Percentiles rank a stretch among this genome's conserved stretches.
phyloP scores from a whole-genome alignment of 2,329 filamentous ascomycete species.

The Trichophyton schoenleinii region DNA sequence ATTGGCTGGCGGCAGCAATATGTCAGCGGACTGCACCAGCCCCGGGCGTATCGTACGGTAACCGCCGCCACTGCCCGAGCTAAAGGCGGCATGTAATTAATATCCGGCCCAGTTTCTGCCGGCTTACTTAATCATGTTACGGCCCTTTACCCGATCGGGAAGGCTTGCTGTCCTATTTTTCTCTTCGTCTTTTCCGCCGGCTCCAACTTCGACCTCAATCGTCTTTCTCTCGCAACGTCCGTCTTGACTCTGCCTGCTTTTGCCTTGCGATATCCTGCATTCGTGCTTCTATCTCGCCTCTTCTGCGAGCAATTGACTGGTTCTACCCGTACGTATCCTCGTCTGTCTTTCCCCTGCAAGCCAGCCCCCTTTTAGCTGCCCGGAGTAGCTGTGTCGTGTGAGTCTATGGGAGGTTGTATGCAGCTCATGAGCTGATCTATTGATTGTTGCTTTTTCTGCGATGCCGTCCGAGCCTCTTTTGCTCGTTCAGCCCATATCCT shows the following conservation, averaged over 20 bases:
- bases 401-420: neutral
- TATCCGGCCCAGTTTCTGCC: neutral
- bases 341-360: neutral
- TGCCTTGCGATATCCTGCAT: neutral
- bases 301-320: neutral
- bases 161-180: slow-evolving; percentile 3
- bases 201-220: neutral
- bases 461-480: neutral
- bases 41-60: neutral
- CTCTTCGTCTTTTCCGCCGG: neutral
- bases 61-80: neutral
- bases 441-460: neutral
- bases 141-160: slow-evolving; percentile 1
- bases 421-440: slow-evolving; percentile 4
- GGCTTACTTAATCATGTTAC: neutral
- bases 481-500: neutral
- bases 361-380: neutral
- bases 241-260: neutral
- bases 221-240: neutral
- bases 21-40: neutral
- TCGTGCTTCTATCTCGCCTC: neutral
- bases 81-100: slow-evolving; percentile 2
- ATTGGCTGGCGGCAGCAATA: neutral
- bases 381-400: neutral
- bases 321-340: neutral